Conservation (phyloP, 2,329 filamentous ascomycete genomes). For the Cladosporium sp. region DNA sequence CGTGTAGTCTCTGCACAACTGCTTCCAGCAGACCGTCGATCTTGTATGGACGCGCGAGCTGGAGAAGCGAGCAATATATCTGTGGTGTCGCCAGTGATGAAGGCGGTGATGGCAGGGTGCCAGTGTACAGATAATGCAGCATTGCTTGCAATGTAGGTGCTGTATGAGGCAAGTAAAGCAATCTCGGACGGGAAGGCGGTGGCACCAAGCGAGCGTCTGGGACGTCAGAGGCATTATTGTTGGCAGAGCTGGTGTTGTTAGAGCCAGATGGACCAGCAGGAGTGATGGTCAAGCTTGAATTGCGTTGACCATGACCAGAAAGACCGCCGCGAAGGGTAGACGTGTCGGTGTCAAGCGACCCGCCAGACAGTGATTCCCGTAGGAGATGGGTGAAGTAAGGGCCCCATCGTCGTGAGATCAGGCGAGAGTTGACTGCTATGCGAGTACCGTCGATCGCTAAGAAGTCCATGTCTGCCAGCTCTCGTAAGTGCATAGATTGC, state of each 20-base stretch:
- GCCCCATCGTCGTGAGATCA: conserved; percentile 86
- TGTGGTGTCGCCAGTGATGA: conserved; percentile 87
- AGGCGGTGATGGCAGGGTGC: conserved; percentile 70
- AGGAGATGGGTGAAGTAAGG: conserved; percentile 93
- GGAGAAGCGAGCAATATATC: conserved; percentile 89
- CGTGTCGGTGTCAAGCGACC: conserved; percentile 66
- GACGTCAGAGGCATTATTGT: conserved; percentile 44
- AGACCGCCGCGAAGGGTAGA: conserved; percentile 65
- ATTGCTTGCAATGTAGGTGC: conserved; percentile 84
- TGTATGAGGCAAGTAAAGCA: conserved; percentile 90
- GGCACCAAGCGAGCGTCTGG: conserved; percentile 52
- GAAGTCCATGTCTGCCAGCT: conserved; percentile 95
- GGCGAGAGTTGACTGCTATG: conserved; percentile 87
- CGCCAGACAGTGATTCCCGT: conserved; percentile 65
- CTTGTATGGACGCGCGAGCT: conserved; percentile 88
- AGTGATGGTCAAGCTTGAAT: conserved; percentile 83
- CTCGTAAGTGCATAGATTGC: conserved; percentile 71
- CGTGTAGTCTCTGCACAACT: conserved; percentile 84
- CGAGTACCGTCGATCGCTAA: conserved; percentile 86
- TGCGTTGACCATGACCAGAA: conserved; percentile 55
- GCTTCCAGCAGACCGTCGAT: conserved; percentile 90
- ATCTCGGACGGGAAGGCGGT: conserved; percentile 67
- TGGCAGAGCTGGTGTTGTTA: conserved; percentile 37
- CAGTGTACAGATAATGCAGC: conserved; percentile 91
- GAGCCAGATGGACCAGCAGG: conserved; percentile 46